Percentiles rank a stretch among this genome's conserved stretches.
Conservation (phyloP, 805 yeast species). For the Brettanomyces anomalus region DNA sequence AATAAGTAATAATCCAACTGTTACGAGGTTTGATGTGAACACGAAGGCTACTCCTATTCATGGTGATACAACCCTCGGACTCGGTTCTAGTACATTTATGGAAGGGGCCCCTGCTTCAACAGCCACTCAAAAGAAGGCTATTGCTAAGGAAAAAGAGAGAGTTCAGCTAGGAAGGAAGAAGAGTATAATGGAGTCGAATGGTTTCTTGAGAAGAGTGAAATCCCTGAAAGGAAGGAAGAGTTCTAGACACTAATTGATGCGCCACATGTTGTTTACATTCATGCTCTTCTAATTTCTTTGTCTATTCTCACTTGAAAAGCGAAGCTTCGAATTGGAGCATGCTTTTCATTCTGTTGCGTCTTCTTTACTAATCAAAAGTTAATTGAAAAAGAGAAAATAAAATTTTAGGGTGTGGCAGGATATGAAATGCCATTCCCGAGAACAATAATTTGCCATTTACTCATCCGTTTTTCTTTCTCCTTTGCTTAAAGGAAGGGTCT, state of each 20-base stretch:
- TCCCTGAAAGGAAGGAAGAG: conserved; percentile 58
- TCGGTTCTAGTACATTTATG: conserved; percentile 85
- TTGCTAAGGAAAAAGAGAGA: conserved; percentile 31
- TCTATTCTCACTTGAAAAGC: no score
- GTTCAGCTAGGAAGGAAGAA: conserved; percentile 69
- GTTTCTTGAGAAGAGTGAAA: conserved; percentile 76
- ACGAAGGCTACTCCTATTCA: conserved; percentile 65
- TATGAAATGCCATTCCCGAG: no score
- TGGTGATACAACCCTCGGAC: conserved; percentile 79
- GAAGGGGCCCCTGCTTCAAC: conserved; percentile 89
- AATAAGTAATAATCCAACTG: conserved; percentile 40
- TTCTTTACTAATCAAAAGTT: no score
- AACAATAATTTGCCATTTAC: no score
- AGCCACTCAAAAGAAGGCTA: conserved; percentile 3
- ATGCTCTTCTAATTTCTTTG: no score
- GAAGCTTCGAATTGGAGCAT: no score
- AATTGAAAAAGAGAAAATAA: no score
- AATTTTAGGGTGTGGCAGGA: no score
- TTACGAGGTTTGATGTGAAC: conserved; percentile 64
- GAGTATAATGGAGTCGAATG: conserved; percentile 55
- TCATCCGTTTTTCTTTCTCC: no score
- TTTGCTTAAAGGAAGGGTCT: no score
- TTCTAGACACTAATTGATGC: not conserved
- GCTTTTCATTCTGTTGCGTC: no score
- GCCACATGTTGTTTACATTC: no score